phyloP scores from a whole-genome alignment of 2,329 filamentous ascomycete species.

The Aspergillus calidoustus region DNA sequence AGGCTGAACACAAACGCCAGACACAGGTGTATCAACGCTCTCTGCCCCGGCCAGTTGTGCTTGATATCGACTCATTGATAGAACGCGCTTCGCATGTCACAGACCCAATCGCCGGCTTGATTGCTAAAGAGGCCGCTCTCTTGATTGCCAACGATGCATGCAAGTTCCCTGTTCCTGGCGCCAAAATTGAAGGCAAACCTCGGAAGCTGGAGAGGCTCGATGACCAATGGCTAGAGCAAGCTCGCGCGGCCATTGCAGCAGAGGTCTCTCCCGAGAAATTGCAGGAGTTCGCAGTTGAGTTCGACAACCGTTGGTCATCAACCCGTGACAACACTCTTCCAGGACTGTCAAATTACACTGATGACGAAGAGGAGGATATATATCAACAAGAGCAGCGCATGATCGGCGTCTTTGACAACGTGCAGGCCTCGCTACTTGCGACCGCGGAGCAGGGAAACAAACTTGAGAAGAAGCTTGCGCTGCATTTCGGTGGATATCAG shows the following conservation, averaged over 20 bases:
- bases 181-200: conserved; percentile 66
- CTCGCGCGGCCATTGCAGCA: conserved; percentile 74
- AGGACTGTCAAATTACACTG: conserved; percentile 78
- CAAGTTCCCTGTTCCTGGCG: conserved; percentile 72
- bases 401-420: conserved; percentile 72
- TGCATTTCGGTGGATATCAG: conserved; percentile 89
- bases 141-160: conserved; percentile 82
- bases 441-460: conserved; percentile 82
- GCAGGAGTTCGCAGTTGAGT: conserved; percentile 52
- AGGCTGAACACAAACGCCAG: conserved; percentile 76
- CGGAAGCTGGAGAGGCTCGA: conserved; percentile 66
- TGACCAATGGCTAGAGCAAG: conserved; percentile 73
- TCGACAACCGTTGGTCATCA: conserved; percentile 57
- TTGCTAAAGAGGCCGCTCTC: conserved; percentile 76
- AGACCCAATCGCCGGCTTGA: conserved; percentile 69
- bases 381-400: conserved; percentile 62
- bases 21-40: conserved; percentile 89
- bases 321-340: conserved; percentile 62
- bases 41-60: conserved; percentile 73
- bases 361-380: conserved; percentile 73
- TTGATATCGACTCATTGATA: conserved; percentile 73
- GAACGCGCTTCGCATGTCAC: conserved; percentile 63
- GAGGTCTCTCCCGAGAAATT: conserved; percentile 64
- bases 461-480: conserved; percentile 87
- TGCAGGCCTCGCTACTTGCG: conserved; percentile 73